These are phyloP conservation scores for Nicotiana tabacum DNA, from an alignment of 257 asterid genomes.

Conservation along the genomic window DNA sequence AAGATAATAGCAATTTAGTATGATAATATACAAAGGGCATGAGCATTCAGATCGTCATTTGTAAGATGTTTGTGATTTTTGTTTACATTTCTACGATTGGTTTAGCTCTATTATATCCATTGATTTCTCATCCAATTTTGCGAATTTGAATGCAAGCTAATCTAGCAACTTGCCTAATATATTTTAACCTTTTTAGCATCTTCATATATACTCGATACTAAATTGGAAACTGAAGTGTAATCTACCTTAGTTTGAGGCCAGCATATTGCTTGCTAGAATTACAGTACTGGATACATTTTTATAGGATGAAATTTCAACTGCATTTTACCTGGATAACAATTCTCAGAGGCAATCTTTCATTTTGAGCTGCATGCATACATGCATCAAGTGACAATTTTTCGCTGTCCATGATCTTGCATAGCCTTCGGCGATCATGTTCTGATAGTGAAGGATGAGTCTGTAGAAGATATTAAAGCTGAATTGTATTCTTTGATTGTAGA, in stretches of 20 bases:
- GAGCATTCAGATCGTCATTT: too few species aligned
- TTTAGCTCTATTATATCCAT: neutral
- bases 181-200: too few species aligned
- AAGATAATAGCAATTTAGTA: too few species aligned
- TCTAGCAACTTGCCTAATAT: too few species aligned
- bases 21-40: too few species aligned
- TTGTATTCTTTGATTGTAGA: neutral
- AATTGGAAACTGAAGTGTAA: neutral
- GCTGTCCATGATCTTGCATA: constrained; percentile 72
- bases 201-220: neutral
- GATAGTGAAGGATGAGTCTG: constrained; percentile 69
- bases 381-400: constrained; percentile 84
- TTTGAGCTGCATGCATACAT: constrained; percentile 82
- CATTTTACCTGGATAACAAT: constrained; percentile 66
- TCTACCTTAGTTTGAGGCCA: neutral
- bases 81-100: neutral
- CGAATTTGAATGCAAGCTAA: neutral
- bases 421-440: constrained; percentile 69
- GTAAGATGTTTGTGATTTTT: neutral
- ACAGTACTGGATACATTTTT: neutral
- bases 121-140: neutral
- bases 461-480: constrained; percentile 5
- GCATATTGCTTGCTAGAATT: neutral
- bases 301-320: neutral
- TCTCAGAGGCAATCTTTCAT: constrained; percentile 83